A percentile compares a stretch with the other conserved stretches of the same genome.
phyloP scores from a whole-genome alignment of 2,329 filamentous ascomycete genomes.

The Aspergillus caelatus region DNA sequence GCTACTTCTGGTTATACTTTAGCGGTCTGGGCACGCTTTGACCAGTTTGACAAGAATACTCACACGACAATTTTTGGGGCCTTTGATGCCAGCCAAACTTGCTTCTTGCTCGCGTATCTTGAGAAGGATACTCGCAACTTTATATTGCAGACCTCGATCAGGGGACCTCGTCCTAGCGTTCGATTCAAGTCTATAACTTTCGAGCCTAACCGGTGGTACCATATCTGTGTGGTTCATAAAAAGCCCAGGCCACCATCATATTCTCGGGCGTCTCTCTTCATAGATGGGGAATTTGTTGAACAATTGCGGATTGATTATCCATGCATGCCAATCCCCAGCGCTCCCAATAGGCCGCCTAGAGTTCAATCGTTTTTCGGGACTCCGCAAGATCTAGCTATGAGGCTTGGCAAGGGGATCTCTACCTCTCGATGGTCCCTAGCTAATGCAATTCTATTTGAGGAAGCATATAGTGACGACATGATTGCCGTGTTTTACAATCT shows the following conservation, averaged over 20 bases:
- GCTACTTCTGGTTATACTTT: slow-evolving; percentile 85
- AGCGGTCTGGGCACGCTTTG: slow-evolving; percentile 83
- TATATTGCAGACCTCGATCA: slow-evolving; percentile 93
- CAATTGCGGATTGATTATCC: slow-evolving; percentile 90
- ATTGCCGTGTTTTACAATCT: slow-evolving; percentile 88
- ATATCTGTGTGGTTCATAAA: slow-evolving; percentile 85
- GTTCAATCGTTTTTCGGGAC: slow-evolving; percentile 94
- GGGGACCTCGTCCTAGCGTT: slow-evolving; percentile 81
- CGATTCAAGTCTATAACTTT: slow-evolving; percentile 87
- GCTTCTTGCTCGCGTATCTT: slow-evolving; percentile 90
- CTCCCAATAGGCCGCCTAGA: slow-evolving; percentile 54
- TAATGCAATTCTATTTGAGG: slow-evolving; percentile 85
- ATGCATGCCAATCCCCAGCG: slow-evolving; percentile 67
- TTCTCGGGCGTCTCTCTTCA: slow-evolving; percentile 83
- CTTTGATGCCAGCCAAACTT: slow-evolving; percentile 88
- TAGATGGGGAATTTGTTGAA: slow-evolving; percentile 92
- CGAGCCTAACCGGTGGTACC: slow-evolving; percentile 81
- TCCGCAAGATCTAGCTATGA: slow-evolving; percentile 79
- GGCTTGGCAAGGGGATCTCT: slow-evolving; percentile 72
- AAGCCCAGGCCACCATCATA: slow-evolving; percentile 73
- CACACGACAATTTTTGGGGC: slow-evolving; percentile 97
- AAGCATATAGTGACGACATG: slow-evolving; percentile 86
- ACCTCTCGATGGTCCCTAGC: slow-evolving; percentile 85
- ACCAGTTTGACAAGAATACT: slow-evolving; percentile 78
- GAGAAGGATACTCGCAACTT: slow-evolving; percentile 93